Conservation (phyloP, 2,329 filamentous ascomycete genomes). For the Fusarium coicis region DNA sequence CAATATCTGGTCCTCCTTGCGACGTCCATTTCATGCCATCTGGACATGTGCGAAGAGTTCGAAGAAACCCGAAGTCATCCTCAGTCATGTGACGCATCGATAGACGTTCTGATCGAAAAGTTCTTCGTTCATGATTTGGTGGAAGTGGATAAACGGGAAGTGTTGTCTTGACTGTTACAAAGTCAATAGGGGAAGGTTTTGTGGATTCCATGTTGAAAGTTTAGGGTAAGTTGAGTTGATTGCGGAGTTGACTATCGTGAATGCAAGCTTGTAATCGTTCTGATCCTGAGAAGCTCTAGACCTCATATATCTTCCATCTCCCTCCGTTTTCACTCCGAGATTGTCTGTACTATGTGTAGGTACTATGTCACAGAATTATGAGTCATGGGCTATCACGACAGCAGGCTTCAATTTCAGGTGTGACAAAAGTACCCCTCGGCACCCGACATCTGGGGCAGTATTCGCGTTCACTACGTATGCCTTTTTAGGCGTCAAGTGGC, state of each 20-base stretch:
- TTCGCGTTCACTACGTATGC: neutral
- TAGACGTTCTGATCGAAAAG: constrained; percentile 64
- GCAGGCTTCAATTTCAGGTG: neutral
- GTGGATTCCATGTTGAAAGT: constrained; percentile 29
- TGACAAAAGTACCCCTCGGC: constrained; percentile 16
- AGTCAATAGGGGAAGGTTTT: constrained; percentile 39
- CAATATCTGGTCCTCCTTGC: constrained; percentile 54
- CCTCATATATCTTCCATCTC: neutral
- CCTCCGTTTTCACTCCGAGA: neutral
- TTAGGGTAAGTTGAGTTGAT: constrained; percentile 7
- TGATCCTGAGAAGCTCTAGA: neutral
- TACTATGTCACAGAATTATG: neutral
- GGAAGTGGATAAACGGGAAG: constrained; percentile 58
- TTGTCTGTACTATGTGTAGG: neutral
- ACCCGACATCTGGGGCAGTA: neutral
- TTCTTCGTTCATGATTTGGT: constrained; percentile 50
- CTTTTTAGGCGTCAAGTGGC: neutral
- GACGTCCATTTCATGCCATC: constrained; percentile 72
- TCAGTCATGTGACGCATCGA: constrained; percentile 61
- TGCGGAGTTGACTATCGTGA: neutral
- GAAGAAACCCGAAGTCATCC: constrained; percentile 61
- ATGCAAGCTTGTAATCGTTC: neutral
- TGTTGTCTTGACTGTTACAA: constrained; percentile 59
- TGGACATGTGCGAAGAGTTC: constrained; percentile 64
- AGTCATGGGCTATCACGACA: neutral